Evolutionary conservation across 2,329 filamentous ascomycete genomes (phyloP).

Genomic region (Basipetospora chlamydospora): DNA sequence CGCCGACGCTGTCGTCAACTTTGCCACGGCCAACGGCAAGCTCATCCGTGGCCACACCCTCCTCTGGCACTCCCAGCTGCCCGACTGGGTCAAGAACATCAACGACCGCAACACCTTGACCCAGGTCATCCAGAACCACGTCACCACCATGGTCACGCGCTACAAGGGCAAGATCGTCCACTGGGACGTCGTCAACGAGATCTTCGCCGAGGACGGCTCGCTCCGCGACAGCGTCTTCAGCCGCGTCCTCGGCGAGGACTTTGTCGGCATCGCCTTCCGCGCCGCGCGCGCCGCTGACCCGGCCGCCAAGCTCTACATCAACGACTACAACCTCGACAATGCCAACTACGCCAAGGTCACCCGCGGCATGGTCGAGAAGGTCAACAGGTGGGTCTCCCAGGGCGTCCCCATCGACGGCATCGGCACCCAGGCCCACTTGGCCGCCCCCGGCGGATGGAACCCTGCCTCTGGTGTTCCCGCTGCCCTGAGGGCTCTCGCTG

Average conservation of each 20-base stretch:
- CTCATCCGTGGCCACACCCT: constrained; percentile 51
- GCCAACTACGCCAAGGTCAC: constrained; percentile 42
- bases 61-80: constrained; percentile 49
- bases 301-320: constrained; percentile 57
- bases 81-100: constrained; percentile 43
- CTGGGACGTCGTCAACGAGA: constrained; percentile 53
- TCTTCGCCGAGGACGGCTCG: constrained; percentile 45
- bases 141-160: constrained; percentile 38
- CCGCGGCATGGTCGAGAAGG: constrained; percentile 37
- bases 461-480: constrained; percentile 17
- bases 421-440: constrained; percentile 42
- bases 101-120: constrained; percentile 35
- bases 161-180: constrained; percentile 50
- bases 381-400: constrained; percentile 46
- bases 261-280: constrained; percentile 54
- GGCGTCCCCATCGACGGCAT: constrained; percentile 54
- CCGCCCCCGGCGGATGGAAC: constrained; percentile 26
- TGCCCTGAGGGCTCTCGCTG: constrained; percentile 38
- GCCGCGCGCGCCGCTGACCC: constrained; percentile 56
- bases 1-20: constrained; percentile 46
- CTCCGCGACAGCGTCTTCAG: constrained; percentile 50
- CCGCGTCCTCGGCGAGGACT: constrained; percentile 53
- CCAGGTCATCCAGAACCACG: constrained; percentile 42
- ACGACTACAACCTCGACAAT: constrained; percentile 55
- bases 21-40: constrained; percentile 39